Percentiles rank a stretch among this genome's conserved stretches.
Conservation (phyloP, 2,329 filamentous ascomycete genomes). For the Endoconidiophora laricicola region DNA sequence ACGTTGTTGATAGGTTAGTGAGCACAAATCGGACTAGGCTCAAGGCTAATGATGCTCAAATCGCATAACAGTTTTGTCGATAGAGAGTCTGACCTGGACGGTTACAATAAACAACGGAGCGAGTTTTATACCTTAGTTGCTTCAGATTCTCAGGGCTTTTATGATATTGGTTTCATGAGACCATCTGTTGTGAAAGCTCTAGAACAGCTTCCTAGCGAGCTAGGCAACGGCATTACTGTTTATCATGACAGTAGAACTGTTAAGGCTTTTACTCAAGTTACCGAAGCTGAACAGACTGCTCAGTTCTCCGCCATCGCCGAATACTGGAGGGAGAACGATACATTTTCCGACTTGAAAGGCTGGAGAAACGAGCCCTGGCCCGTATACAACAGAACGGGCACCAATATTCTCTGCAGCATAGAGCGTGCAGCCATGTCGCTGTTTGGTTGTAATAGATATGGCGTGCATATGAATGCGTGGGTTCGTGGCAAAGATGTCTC, state of each 20-base stretch:
- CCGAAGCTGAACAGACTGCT: slow-evolving; percentile 45
- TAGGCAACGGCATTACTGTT: slow-evolving; percentile 44
- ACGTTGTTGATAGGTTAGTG: slow-evolving; percentile 38
- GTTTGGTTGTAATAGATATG: slow-evolving; percentile 62
- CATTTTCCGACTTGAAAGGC: slow-evolving; percentile 57
- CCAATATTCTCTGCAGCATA: slow-evolving; percentile 50
- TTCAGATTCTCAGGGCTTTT: slow-evolving; percentile 44
- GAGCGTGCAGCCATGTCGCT: slow-evolving; percentile 61
- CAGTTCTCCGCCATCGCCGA: slow-evolving; percentile 38
- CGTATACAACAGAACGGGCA: slow-evolving; percentile 47
- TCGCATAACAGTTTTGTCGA: slow-evolving; percentile 54
- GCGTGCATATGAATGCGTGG: slow-evolving; percentile 68
- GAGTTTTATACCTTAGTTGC: slow-evolving; percentile 51
- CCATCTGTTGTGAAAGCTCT: slow-evolving; percentile 33
- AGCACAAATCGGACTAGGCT: neutral
- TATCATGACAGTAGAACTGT: slow-evolving; percentile 45
- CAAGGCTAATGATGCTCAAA: neutral
- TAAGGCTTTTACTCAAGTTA: slow-evolving; percentile 41
- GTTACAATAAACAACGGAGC: slow-evolving; percentile 38
- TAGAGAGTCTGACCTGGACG: slow-evolving; percentile 40
- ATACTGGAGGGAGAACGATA: slow-evolving; percentile 51
- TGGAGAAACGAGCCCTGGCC: slow-evolving; percentile 75
- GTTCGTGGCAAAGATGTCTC: slow-evolving; percentile 25
- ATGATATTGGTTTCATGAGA: slow-evolving; percentile 46
- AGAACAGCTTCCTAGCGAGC: slow-evolving; percentile 26